phyloP scores from a whole-genome alignment of 371 early-diverging fungal genomes.

The Haplosporangium sp. region DNA sequence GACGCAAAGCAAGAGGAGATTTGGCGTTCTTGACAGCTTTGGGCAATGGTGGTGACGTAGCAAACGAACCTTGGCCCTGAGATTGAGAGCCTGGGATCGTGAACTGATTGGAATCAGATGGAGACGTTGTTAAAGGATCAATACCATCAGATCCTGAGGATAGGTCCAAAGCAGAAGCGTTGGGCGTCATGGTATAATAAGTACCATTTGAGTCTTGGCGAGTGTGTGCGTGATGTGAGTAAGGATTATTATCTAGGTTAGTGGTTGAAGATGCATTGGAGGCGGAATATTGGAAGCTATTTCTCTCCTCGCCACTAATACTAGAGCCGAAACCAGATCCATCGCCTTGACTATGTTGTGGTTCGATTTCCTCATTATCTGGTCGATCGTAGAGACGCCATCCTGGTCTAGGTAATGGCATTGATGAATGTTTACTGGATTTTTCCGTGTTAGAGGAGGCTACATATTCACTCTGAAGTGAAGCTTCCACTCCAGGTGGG shows the following conservation, averaged over 20 bases:
- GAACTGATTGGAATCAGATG: conserved; percentile 1
- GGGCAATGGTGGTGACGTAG: conserved; percentile 19
- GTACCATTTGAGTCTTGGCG: conserved; percentile 42
- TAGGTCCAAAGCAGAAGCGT: conserved; percentile 42
- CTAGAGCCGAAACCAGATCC: conserved; percentile 11
- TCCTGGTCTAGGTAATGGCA: conserved; percentile 46
- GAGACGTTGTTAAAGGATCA: conserved; percentile 10
- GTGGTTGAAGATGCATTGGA: conserved; percentile 52
- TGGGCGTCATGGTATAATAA: conserved; percentile 42
- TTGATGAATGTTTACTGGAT: conserved; percentile 41
- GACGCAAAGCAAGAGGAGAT: conserved; percentile 37
- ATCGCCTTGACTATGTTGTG: conserved; percentile 14
- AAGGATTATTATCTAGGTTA: conserved; percentile 26
- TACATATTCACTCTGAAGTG: neutral
- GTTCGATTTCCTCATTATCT: conserved; percentile 23
- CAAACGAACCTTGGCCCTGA: neutral
- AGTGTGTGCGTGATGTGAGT: conserved; percentile 19
- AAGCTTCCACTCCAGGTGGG: conserved; percentile 22
- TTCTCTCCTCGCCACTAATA: conserved; percentile 5
- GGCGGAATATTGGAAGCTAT: conserved; percentile 33
- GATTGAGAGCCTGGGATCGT: neutral
- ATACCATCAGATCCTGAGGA: conserved; percentile 12
- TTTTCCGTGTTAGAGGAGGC: conserved; percentile 14
- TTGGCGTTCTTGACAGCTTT: conserved; percentile 41
- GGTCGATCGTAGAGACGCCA: conserved; percentile 44